phyloP scores from a whole-genome alignment of 805 yeast species.

The Priceomyces melissophilus region DNA sequence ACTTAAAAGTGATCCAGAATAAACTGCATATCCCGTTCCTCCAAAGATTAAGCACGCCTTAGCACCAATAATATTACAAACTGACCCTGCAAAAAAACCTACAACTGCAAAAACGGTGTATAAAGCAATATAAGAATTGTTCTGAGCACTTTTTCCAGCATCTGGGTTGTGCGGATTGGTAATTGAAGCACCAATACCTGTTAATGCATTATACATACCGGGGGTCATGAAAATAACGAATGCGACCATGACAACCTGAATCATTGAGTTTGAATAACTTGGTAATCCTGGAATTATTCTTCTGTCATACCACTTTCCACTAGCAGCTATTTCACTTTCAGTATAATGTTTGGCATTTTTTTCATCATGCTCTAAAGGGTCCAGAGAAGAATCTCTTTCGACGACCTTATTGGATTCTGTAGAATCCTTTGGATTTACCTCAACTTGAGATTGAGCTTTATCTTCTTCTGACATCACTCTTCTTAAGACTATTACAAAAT shows the following conservation, averaged over 20 bases:
- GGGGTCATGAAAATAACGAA: constrained; percentile 50
- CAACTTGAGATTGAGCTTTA: no score
- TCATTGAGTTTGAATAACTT: constrained; percentile 35
- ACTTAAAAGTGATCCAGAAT: constrained; percentile 49
- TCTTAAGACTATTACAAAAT: background rate
- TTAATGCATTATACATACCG: constrained; percentile 50
- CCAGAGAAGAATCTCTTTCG: background rate
- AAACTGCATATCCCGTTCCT: constrained; percentile 53
- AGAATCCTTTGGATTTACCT: no score
- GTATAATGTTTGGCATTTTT: constrained; percentile 21
- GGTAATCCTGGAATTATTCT: constrained; percentile 23
- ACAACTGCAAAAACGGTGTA: constrained; percentile 54
- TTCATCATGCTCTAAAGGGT: constrained; percentile 11
- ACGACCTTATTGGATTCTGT: no score
- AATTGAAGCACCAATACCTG: constrained; percentile 50
- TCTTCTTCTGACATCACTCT: no score
- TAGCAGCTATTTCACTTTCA: constrained; percentile 26
- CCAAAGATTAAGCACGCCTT: constrained; percentile 46
- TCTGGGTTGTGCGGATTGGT: constrained; percentile 17
- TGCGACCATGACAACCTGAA: constrained; percentile 45
- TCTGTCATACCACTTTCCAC: constrained; percentile 41
- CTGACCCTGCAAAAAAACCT: constrained; percentile 56
- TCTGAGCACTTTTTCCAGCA: constrained; percentile 29
- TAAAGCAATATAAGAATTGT: constrained; percentile 50
- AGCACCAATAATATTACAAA: constrained; percentile 49